Evolutionary conservation across 1,284 basidiomycete genomes (phyloP).

Genomic region (Melampsora larici-populina): DNA sequence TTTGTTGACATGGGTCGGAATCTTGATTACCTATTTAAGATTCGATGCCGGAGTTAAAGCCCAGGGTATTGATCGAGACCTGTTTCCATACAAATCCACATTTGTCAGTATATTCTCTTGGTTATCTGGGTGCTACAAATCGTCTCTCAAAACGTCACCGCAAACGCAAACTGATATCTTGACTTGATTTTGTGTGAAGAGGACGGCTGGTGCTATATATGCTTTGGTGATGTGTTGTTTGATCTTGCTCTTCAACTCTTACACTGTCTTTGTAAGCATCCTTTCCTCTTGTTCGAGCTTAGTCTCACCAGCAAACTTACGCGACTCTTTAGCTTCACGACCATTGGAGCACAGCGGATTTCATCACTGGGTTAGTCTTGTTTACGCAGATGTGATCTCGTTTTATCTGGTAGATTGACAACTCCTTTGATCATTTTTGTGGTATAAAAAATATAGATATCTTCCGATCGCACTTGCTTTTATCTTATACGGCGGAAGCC

Average conservation of each 20-base stretch:
- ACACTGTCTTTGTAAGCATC: constrained; percentile 34
- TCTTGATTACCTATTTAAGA: constrained; percentile 71
- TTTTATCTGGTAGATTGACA: background rate
- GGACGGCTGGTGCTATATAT: constrained; percentile 63
- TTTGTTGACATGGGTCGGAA: constrained; percentile 78
- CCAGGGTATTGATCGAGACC: constrained; percentile 67
- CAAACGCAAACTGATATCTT: background rate
- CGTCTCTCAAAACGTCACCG: too few species aligned
- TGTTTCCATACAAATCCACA: constrained; percentile 65
- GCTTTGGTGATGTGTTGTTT: constrained; percentile 61
- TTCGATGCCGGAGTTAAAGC: constrained; percentile 72
- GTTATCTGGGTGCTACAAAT: constrained; percentile 49
- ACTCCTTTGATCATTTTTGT: background rate
- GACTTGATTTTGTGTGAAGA: background rate
- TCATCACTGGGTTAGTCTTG: constrained; percentile 46
- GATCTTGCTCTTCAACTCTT: constrained; percentile 66
- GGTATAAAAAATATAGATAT: background rate
- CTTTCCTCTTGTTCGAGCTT: background rate
- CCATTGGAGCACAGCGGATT: constrained; percentile 48
- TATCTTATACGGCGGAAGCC: constrained; percentile 7
- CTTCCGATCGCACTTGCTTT: constrained; percentile 13
- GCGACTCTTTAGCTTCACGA: constrained; percentile 66
- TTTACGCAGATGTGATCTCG: background rate
- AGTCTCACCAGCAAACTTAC: constrained; percentile 61
- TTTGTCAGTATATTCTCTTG: constrained; percentile 58